Percentiles rank a stretch among this genome's conserved stretches.
These are phyloP conservation scores for Erysimum cheiri DNA, from an alignment of 441 rosid species.

Conservation along the genomic window DNA sequence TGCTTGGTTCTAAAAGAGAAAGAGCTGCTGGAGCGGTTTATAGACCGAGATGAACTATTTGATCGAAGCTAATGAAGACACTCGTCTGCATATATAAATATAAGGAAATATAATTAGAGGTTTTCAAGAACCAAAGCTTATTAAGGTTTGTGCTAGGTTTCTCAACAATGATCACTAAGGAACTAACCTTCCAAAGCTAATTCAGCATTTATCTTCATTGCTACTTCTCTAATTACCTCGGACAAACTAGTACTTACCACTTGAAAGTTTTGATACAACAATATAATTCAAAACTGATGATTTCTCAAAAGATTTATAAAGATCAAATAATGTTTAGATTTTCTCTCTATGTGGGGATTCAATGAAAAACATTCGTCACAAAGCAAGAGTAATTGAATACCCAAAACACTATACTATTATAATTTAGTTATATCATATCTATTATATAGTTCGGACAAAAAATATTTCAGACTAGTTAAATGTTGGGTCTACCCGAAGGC, in stretches of 20 bases:
- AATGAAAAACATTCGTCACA: no score
- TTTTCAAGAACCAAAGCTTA: slow-evolving; percentile 1
- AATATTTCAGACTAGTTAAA: background rate
- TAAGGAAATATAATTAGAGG: slow-evolving; percentile 1
- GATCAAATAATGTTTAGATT: background rate
- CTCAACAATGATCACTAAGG: slow-evolving; percentile 12
- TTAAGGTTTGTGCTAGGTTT: slow-evolving; percentile 3
- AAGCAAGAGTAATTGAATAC: no score
- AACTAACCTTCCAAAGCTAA: slow-evolving; percentile 19
- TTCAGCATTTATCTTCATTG: background rate
- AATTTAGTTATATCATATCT: background rate
- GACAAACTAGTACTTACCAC: background rate
- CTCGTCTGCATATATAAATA: background rate
- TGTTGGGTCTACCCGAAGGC: slow-evolving; percentile 48
- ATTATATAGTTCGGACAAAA: background rate
- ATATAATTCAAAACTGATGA: background rate
- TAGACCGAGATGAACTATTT: slow-evolving; percentile 78
- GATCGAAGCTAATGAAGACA: slow-evolving; percentile 35
- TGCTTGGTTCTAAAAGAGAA: slow-evolving; percentile 78
- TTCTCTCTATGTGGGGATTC: background rate
- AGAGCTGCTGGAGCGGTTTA: slow-evolving; percentile 79
- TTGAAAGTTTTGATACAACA: background rate
- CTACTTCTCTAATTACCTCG: background rate
- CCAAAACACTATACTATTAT: no score
- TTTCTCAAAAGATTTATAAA: background rate